Evolutionary conservation across 1,284 basidiomycete genomes (phyloP).

Genomic region (Entoloma clypeatum): DNA sequence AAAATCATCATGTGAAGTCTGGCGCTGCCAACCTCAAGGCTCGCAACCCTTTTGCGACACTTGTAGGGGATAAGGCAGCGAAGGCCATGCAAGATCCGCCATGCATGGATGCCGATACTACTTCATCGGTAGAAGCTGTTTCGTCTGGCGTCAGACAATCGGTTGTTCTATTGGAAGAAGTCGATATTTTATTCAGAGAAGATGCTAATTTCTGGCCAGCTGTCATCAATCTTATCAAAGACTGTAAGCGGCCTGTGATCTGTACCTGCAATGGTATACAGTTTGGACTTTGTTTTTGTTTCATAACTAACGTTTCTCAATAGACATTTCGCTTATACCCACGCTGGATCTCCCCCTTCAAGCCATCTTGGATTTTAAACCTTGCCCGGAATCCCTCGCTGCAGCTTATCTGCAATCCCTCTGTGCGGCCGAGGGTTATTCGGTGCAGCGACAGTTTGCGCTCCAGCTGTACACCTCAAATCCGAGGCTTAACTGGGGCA

Average conservation of each 20-base stretch:
- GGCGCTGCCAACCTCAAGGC: constrained; percentile 18
- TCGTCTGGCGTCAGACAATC: constrained; percentile 64
- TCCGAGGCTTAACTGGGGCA: constrained; percentile 13
- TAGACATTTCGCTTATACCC: constrained; percentile 75
- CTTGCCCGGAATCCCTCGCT: constrained; percentile 57
- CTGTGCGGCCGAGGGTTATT: constrained; percentile 53
- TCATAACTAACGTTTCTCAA: constrained; percentile 12
- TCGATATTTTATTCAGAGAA: constrained; percentile 89
- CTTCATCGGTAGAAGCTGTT: constrained; percentile 19
- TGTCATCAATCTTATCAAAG: constrained; percentile 74
- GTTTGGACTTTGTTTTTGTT: constrained; percentile 18
- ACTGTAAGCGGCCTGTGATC: constrained; percentile 82
- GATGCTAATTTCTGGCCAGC: constrained; percentile 92
- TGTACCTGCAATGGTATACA: constrained; percentile 88
- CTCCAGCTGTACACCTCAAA: constrained; percentile 35
- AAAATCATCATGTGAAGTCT: constrained; percentile 77
- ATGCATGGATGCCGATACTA: constrained; percentile 1
- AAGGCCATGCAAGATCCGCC: too few species aligned
- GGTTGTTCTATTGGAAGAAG: constrained; percentile 93
- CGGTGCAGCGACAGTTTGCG: constrained; percentile 33
- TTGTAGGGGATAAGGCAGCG: constrained; percentile 11
- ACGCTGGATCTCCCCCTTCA: constrained; percentile 75
- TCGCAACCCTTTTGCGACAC: constrained; percentile 2
- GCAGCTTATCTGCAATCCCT: constrained; percentile 71
- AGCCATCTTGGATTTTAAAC: constrained; percentile 60